Evolutionary conservation across 306 rosid species (phyloP).

Genomic region (Gastrolobium bilobum): DNA sequence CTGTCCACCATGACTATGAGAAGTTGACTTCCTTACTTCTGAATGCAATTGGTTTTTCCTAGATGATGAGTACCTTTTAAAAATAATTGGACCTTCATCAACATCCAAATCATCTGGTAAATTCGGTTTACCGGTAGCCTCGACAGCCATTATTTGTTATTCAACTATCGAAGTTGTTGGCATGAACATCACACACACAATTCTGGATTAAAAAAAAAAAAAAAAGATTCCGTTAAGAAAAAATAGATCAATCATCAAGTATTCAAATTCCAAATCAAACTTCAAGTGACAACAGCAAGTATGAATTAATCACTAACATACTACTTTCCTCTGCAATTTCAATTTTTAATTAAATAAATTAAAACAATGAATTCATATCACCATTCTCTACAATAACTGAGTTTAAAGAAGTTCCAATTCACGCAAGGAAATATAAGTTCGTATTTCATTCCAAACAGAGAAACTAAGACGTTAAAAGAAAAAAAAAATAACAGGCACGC

Average conservation of each 20-base stretch:
- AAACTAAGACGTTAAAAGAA: background rate
- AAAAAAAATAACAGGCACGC: background rate
- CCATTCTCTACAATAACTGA: background rate
- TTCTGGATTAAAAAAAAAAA: constrained; percentile 38
- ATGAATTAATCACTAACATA: background rate
- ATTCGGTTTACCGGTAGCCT: constrained; percentile 54
- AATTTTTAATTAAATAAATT: background rate
- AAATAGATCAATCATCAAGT: constrained; percentile 11
- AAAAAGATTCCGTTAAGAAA: constrained; percentile 28
- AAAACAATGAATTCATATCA: constrained; percentile 15
- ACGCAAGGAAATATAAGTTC: background rate
- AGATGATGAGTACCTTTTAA: constrained; percentile 43
- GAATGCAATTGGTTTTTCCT: constrained; percentile 53
- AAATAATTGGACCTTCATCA: constrained; percentile 44
- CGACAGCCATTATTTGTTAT: constrained; percentile 67
- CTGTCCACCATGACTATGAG: constrained; percentile 45
- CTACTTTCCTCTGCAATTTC: background rate
- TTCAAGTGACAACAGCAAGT: constrained; percentile 12
- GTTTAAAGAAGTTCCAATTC: background rate
- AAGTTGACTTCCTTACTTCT: constrained; percentile 51
- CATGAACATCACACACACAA: constrained; percentile 51
- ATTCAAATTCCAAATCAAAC: constrained; percentile 10
- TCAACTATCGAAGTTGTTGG: constrained; percentile 35
- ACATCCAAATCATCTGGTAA: constrained; percentile 34
- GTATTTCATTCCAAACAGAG: constrained; percentile 9